phyloP scores from a whole-genome alignment of 2,329 filamentous ascomycete genomes.

The Scedosporium aurantiacum region DNA sequence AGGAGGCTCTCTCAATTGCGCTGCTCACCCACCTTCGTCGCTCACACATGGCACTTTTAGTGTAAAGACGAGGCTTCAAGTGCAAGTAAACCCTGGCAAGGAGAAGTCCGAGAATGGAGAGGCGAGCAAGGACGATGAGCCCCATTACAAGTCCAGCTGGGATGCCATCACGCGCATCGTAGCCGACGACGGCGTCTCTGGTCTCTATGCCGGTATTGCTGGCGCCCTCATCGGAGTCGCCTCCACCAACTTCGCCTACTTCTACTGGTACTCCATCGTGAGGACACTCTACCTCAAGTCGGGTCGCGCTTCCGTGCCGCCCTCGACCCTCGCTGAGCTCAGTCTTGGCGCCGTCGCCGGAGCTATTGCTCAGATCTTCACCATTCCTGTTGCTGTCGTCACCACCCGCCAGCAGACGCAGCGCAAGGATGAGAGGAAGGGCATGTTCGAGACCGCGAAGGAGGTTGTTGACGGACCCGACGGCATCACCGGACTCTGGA shows the following conservation, averaged over 20 bases:
- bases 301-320: slow-evolving; percentile 38
- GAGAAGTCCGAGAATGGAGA: slow-evolving; percentile 30
- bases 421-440: slow-evolving; percentile 70
- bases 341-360: slow-evolving; percentile 78
- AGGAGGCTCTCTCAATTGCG: neutral
- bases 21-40: neutral
- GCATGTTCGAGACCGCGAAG: slow-evolving; percentile 72
- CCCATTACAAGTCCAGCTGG: slow-evolving; percentile 77
- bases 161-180: slow-evolving; percentile 83
- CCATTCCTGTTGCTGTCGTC: slow-evolving; percentile 89
- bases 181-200: slow-evolving; percentile 64
- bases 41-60: slow-evolving; percentile 32
- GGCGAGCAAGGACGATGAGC: slow-evolving; percentile 34
- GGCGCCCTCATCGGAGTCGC: slow-evolving; percentile 84
- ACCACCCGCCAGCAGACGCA: slow-evolving; percentile 96
- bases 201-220: slow-evolving; percentile 81
- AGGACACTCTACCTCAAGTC: slow-evolving; percentile 65
- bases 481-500: slow-evolving; percentile 81
- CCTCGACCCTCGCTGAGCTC: slow-evolving; percentile 73
- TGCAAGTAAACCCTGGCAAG: slow-evolving; percentile 50
- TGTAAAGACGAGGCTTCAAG: slow-evolving; percentile 91
- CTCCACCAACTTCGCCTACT: slow-evolving; percentile 98
- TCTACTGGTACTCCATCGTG: slow-evolving; percentile 95
- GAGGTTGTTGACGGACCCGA: slow-evolving; percentile 89
- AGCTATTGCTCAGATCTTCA: slow-evolving; percentile 87